These are phyloP conservation scores for Musa troglodytarum DNA, from an alignment of 176 grass and related monocot genomes.

Conservation along the genomic window DNA sequence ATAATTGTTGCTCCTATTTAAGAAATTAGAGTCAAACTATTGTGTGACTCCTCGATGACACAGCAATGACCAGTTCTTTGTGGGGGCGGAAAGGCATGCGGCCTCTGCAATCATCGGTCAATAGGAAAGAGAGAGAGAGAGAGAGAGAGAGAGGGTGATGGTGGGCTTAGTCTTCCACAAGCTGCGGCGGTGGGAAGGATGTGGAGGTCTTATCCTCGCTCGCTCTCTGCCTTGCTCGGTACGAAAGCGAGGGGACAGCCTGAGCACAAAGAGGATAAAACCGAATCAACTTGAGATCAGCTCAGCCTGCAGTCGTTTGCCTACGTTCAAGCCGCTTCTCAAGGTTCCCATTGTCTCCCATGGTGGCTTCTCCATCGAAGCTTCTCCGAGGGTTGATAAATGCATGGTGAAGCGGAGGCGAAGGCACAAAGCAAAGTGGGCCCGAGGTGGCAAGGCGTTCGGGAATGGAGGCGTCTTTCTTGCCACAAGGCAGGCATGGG, in stretches of 20 bases:
- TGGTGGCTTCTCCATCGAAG: no score
- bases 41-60: no score
- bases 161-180: no score
- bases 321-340: background rate
- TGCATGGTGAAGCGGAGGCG: background rate
- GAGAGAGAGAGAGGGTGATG: no score
- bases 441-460: background rate
- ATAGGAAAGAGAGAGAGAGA: no score
- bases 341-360: background rate
- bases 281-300: background rate
- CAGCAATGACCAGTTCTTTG: no score
- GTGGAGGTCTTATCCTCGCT: slow-evolving; percentile 10
- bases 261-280: no score
- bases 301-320: background rate
- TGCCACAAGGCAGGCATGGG: background rate
- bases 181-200: slow-evolving; percentile 2
- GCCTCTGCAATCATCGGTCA: no score
- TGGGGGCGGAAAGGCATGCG: no score
- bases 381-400: background rate
- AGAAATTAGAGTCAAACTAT: no score
- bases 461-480: background rate
- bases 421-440: background rate
- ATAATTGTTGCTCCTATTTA: no score
- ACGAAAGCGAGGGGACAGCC: background rate
- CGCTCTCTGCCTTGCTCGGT: background rate